Evolutionary conservation across 2,329 filamentous ascomycete genomes (phyloP).

Genomic region (Periconia sp.): DNA sequence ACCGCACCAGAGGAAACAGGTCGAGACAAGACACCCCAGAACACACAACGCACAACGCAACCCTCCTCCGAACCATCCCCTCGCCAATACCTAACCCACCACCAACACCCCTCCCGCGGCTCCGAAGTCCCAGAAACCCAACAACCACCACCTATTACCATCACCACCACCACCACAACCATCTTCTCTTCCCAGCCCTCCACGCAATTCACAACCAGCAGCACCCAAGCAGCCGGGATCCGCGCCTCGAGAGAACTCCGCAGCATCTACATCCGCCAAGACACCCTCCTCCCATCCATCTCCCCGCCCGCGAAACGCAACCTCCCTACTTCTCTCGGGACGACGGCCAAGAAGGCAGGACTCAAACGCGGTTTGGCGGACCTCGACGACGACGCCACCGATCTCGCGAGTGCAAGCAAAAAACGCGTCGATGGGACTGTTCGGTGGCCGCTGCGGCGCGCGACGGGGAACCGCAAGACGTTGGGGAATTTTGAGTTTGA

Average conservation of each 20-base stretch:
- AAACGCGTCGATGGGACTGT: constrained; percentile 18
- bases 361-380: constrained; percentile 8
- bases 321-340: neutral
- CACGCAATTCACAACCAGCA: constrained; percentile 14
- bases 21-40: neutral
- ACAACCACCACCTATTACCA: constrained; percentile 3
- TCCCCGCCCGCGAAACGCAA: neutral
- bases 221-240: constrained; percentile 24
- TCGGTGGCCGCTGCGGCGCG: constrained; percentile 13
- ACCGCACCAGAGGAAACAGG: neutral
- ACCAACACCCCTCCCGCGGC: neutral
- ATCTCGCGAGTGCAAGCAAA: too few species aligned
- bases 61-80: neutral
- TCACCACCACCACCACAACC: constrained; percentile 5
- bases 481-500: constrained; percentile 19
- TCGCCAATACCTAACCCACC: neutral
- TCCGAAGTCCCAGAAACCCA: constrained; percentile 10
- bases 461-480: constrained; percentile 8
- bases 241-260: constrained; percentile 18
- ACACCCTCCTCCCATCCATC: constrained; percentile 9
- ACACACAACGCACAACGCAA: neutral
- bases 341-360: neutral
- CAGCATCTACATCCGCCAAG: constrained; percentile 20
- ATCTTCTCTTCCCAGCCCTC: constrained; percentile 4
- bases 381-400: constrained; percentile 22